Evolutionary conservation across 371 early-diverging fungal species (phyloP).

Genomic region (Mucor ambiguus): DNA sequence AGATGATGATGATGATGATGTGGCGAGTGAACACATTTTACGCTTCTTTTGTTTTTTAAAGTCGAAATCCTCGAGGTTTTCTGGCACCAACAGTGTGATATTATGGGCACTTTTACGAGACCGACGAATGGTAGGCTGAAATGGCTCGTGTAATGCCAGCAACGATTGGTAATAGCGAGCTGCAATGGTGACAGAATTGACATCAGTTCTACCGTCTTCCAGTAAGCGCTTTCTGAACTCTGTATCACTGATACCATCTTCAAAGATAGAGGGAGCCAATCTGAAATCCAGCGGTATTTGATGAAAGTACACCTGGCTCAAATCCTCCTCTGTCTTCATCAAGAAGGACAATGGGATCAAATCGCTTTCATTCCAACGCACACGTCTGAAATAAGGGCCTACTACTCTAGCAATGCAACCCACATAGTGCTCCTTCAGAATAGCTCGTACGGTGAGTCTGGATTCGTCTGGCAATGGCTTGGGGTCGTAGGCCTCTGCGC

Average conservation of each 20-base stretch:
- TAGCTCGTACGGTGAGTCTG: slow-evolving; percentile 16
- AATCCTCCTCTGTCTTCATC: slow-evolving; percentile 27
- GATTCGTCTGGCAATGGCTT: slow-evolving; percentile 32
- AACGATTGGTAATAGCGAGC: slow-evolving; percentile 29
- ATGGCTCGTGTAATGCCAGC: slow-evolving; percentile 36
- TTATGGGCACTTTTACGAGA: not conserved
- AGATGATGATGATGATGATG: not conserved
- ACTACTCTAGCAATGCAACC: slow-evolving; percentile 6
- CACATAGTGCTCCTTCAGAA: slow-evolving; percentile 26
- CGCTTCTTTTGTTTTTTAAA: slow-evolving; percentile 2
- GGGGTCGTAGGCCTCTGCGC: slow-evolving; percentile 6
- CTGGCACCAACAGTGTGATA: not conserved
- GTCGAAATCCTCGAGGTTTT: not conserved
- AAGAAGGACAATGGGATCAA: slow-evolving; percentile 30
- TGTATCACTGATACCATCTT: slow-evolving; percentile 27
- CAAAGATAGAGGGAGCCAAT: slow-evolving; percentile 29
- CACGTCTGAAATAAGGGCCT: slow-evolving; percentile 21
- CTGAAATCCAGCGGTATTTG: slow-evolving; percentile 24
- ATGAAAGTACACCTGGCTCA: slow-evolving; percentile 27
- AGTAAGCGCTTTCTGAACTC: slow-evolving; percentile 31
- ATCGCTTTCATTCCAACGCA: slow-evolving; percentile 26
- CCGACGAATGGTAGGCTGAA: slow-evolving; percentile 26
- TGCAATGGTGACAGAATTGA: slow-evolving; percentile 25
- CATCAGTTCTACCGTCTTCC: slow-evolving; percentile 23
- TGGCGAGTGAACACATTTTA: not conserved